Evolutionary conservation across 306 rosid species (phyloP), one percentile per base, ranked within the genome.

Genomic region (Rubus parviflorus): DNA sequence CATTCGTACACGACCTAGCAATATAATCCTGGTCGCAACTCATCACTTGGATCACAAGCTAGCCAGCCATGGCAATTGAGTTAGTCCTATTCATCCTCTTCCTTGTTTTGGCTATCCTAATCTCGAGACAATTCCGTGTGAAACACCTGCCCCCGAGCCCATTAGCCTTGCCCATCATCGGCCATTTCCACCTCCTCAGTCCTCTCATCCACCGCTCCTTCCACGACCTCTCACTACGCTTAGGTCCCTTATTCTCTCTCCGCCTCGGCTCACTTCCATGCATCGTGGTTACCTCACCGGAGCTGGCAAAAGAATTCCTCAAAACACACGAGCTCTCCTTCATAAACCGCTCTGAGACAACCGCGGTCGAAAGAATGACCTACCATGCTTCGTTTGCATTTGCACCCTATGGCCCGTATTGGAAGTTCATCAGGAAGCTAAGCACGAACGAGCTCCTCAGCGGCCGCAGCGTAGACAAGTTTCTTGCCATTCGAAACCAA

Each of bases 191-290:
- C 30, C 30, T 25, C 30, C 30, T 25, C 30, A 25, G 30, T 1
- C 30, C 30, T 41, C 35, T 83, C 20, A 48, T 82, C 48, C 87
- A 87, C 75, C 62, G 65, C 0, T 70, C 90, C 8, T 76, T 87
- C 37, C 23, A 75, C 0, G 68, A 73, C 13, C 86, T 89, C 5
- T 79, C 85, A 0, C 7, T 54, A 3, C 60, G 22, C 38, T 72
- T 86, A 48, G 87, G 89, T 0, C 87, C 89, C 49, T 61, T 89
- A 17, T 5, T 89, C 15, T 64, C 48, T 38, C 85, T 89, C 5
- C 66, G 71, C 22, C 58, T 84, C 0, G 89, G 92, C 30, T 84
- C 77, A 0, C 63, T 58, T 3, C 30, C 23, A 1, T 78, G 87
- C 22, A 23, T 82, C 0, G 81, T 85, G 4, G 82, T 62, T 7